Conservation (phyloP, 768 basidiomycete genomes). For the Artomyces pyxidatus region DNA sequence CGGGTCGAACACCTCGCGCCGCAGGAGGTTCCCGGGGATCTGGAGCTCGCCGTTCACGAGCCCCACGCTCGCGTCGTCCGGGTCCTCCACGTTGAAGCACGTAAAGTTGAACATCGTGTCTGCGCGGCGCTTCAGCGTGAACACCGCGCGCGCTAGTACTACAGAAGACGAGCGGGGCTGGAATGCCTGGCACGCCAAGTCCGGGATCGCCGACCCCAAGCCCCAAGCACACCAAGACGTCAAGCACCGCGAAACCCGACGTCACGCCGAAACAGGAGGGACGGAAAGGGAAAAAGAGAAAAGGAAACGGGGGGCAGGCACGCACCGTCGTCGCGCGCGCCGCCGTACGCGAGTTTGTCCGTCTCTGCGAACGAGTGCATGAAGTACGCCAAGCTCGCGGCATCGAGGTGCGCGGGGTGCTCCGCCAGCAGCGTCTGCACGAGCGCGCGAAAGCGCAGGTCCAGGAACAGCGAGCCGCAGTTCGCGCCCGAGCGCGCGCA, state of each 20-base stretch:
- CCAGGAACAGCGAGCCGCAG: constrained; percentile 82
- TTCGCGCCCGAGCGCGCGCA: constrained; percentile 82
- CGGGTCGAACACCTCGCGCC: constrained; percentile 83
- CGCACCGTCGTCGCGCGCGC: constrained; percentile 68
- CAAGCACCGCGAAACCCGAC: no score
- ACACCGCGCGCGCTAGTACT: no score
- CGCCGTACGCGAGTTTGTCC: constrained; percentile 73
- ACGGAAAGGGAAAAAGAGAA: no score
- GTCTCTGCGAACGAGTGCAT: constrained; percentile 87
- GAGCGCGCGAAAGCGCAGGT: constrained; percentile 77
- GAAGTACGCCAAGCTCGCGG: constrained; percentile 77
- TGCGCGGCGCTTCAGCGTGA: constrained; percentile 25
- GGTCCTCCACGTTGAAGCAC: constrained; percentile 83
- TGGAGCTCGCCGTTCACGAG: constrained; percentile 76
- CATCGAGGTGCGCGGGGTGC: constrained; percentile 79
- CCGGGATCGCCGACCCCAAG: no score
- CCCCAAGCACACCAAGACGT: no score
- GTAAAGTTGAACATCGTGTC: constrained; percentile 84
- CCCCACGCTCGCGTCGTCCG: constrained; percentile 72
- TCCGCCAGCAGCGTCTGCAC: constrained; percentile 70
- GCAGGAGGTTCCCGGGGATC: constrained; percentile 72
- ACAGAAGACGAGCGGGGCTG: no score
- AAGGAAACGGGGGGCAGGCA: no score
- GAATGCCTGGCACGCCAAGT: no score
- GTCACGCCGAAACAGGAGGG: no score